These are phyloP conservation scores for Alnus glutinosa DNA, from an alignment of 306 rosid species.

Conservation along the genomic window DNA sequence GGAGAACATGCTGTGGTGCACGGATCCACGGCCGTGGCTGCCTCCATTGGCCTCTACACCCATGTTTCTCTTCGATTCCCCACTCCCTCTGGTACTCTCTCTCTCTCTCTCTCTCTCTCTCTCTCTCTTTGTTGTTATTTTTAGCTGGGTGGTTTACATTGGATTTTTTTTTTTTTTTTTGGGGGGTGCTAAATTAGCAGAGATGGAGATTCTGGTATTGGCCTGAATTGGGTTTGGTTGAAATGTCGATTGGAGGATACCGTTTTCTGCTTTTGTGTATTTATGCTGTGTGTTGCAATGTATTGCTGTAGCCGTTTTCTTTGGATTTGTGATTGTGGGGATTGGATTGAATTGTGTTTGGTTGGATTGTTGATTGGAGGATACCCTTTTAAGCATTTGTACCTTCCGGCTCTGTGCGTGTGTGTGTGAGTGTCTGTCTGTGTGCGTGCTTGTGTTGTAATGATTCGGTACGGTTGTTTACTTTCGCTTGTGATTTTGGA, in stretches of 20 bases:
- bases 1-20: constrained; percentile 99
- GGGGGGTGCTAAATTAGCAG: background rate
- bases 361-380: too few relatives aligned
- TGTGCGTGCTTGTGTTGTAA: too few relatives aligned
- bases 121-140: constrained; percentile 6
- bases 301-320: background rate
- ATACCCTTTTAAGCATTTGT: too few relatives aligned
- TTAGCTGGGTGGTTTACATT: background rate
- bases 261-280: too few relatives aligned
- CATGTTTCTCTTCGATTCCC: constrained; percentile 70
- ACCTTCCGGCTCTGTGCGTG: too few relatives aligned
- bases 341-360: constrained; percentile 1
- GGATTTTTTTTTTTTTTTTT: background rate
- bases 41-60: constrained; percentile 77
- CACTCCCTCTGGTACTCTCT: constrained; percentile 56
- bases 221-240: background rate
- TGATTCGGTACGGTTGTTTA: too few relatives aligned
- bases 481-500: too few relatives aligned
- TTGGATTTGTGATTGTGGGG: background rate
- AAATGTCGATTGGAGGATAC: background rate
- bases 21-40: constrained; percentile 92
- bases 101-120: background rate
- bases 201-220: background rate
- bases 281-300: background rate
- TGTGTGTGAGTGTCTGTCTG: too few relatives aligned